Base-by-base conservation (phyloP, 768 basidiomycete species). In the Strobilomyces dryophilus region DNA sequence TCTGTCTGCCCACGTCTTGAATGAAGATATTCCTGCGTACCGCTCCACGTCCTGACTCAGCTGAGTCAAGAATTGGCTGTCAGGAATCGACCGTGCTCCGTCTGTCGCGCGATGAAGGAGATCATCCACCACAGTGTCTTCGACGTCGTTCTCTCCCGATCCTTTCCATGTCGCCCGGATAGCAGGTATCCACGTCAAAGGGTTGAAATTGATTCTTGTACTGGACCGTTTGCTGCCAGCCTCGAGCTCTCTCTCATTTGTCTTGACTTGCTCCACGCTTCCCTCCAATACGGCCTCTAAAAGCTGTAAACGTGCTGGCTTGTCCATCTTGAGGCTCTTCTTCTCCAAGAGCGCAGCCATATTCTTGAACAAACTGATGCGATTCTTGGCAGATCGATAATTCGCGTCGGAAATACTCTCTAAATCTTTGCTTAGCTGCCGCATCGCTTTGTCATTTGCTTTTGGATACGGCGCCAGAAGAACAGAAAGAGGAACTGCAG, bases 21-120 rank as follows among this genome's bases (percentile, higher is more conserved):
- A 46, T 35, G 34, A 20, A 18, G 48, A 39, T 10, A 15, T 8
- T 4, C 21, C 18, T 12, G 27, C 9, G 20, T 49, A 32, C 20
- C 11, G 27, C n/a, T 52, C 53, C 47, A 49, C 37, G 20, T 45
- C 48, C 26, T 46, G 27, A 1, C 26, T 37, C 15, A 67, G 11
- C 1, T 52, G 31, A 1, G 34, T 40, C 21, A 69, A 47, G 27
- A 67, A 60, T 8, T 52, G 52, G 26, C n/a, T 31, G 17, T 67
- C 65, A 0, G 53, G 12, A 4, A 59, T 45, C 1, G 32, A n/a
- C 20, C n/a, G 21, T 20, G 47, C 48, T 2, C 10, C 9, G 29
- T 29, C 26, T 2, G 32, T 43, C 18, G 62, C 55, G 0, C n/a
- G 36, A 10, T 6, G 44, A n/a, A 64, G 2, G 15, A 54, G 46